Percentiles rank a stretch among this genome's conserved stretches.
These are phyloP conservation scores for Fraxinus pennsylvanica DNA, from an alignment of 257 asterid species.

Conservation along the genomic window DNA sequence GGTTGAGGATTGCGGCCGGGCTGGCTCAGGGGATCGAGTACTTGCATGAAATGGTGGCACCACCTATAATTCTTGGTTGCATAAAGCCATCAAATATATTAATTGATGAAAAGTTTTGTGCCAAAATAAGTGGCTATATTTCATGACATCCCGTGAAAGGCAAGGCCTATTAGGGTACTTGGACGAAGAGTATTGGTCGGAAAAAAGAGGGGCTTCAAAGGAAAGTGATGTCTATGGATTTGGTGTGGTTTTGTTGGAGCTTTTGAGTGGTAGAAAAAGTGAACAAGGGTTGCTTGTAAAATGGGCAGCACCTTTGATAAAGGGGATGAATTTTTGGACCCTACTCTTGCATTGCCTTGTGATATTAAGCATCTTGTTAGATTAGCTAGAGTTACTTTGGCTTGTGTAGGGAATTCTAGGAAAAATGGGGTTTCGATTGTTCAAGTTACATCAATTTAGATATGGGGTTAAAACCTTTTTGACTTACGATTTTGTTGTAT, in stretches of 20 bases:
- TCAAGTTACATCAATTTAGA: slow-evolving; percentile 64
- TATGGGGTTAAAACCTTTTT: slow-evolving; percentile 28
- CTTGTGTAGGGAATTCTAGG: slow-evolving; percentile 74
- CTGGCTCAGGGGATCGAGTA: slow-evolving; percentile 72
- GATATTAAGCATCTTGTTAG: slow-evolving; percentile 56
- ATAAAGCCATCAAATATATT: slow-evolving; percentile 76
- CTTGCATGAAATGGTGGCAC: slow-evolving; percentile 60
- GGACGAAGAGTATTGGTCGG: slow-evolving; percentile 61
- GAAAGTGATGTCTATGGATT: slow-evolving; percentile 81
- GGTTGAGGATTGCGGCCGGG: slow-evolving; percentile 66
- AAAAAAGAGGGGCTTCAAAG: slow-evolving; percentile 47
- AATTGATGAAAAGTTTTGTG: slow-evolving; percentile 61
- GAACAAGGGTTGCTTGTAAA: slow-evolving; percentile 49
- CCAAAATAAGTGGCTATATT: slow-evolving; percentile 57
- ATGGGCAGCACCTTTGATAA: slow-evolving; percentile 82
- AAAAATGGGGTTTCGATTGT: slow-evolving; percentile 52
- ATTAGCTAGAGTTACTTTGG: slow-evolving; percentile 71
- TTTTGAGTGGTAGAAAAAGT: slow-evolving; percentile 71
- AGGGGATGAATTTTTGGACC: slow-evolving; percentile 62
- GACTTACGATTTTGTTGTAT: background rate
- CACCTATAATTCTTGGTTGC: slow-evolving; percentile 71
- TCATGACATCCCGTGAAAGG: slow-evolving; percentile 49
- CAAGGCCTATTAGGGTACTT: slow-evolving; percentile 59
- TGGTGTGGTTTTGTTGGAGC: slow-evolving; percentile 77
- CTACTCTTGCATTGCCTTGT: slow-evolving; percentile 47